phyloP scores from a whole-genome alignment of 805 yeast genomes.

The Torulaspora indica region DNA sequence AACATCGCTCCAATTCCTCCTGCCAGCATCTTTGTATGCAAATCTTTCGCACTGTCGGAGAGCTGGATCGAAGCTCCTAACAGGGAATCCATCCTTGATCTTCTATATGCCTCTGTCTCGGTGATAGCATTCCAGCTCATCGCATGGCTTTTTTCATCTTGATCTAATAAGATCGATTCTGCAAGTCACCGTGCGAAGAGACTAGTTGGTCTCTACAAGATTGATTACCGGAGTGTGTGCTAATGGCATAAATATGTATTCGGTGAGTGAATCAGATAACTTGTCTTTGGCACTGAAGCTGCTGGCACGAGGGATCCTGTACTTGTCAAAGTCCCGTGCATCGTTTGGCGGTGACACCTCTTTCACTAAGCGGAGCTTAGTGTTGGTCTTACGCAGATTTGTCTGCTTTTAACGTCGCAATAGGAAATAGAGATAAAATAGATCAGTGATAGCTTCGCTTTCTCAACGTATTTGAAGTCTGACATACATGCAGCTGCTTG shows the following conservation, averaged over 20 bases:
- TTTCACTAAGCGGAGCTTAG: slow-evolving; percentile 4
- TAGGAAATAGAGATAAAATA: too few relatives aligned
- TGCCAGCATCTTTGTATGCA: slow-evolving; percentile 63
- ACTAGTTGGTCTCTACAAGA: background rate
- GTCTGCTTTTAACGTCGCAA: too few relatives aligned
- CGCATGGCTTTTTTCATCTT: slow-evolving; percentile 7
- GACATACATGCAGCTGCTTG: too few relatives aligned
- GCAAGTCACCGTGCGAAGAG: slow-evolving; percentile 2
- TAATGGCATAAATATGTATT: too few relatives aligned
- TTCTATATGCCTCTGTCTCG: background rate
- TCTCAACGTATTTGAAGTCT: too few relatives aligned
- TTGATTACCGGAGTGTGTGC: too few relatives aligned
- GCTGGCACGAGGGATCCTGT: background rate
- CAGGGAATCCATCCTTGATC: slow-evolving; percentile 8
- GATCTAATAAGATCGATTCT: background rate
- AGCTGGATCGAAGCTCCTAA: slow-evolving; percentile 17
- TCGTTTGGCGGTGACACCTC: background rate
- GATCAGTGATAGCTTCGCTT: too few relatives aligned
- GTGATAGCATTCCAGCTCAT: slow-evolving; percentile 5
- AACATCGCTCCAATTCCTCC: slow-evolving; percentile 46
- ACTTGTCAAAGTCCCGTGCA: background rate
- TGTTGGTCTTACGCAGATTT: too few relatives aligned
- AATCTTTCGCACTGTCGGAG: slow-evolving; percentile 46
- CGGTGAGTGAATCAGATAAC: too few relatives aligned
- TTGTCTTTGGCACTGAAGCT: too few relatives aligned